A percentile compares a stretch with the other conserved stretches of the same genome.
These are phyloP conservation scores for Zygoascus bituminiphila DNA, from an alignment of 805 yeast genomes.

Conservation along the genomic window DNA sequence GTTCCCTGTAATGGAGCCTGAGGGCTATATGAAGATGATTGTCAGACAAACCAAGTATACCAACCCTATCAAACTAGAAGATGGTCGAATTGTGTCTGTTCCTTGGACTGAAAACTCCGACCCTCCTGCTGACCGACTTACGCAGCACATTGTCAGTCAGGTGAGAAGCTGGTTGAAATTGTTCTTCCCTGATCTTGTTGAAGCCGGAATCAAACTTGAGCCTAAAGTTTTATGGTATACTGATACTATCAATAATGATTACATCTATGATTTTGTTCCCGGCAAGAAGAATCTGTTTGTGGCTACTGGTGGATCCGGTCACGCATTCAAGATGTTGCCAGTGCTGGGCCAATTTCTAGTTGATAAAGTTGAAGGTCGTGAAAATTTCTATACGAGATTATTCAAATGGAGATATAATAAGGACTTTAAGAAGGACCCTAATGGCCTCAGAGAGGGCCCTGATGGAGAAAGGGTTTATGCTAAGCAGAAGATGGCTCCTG, in stretches of 20 bases:
- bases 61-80: conserved; percentile 2
- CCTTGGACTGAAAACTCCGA: conserved; percentile 5
- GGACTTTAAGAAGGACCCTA: conserved; percentile 4
- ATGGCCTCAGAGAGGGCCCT: conserved; percentile 2
- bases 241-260: conserved; percentile 7
- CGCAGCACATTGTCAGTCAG: conserved; percentile 3
- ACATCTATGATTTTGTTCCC: conserved; percentile 8
- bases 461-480: conserved; percentile 1
- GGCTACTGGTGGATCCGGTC: conserved; percentile 34
- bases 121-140: conserved; percentile 1
- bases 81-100: conserved; percentile 3
- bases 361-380: conserved; percentile 5
- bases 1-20: conserved; percentile 7
- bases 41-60: conserved; percentile 6
- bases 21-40: conserved; percentile 6
- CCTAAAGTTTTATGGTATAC: conserved; percentile 6
- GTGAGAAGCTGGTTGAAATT: background rate
- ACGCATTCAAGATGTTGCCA: conserved; percentile 34
- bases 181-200: conserved; percentile 7
- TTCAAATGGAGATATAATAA: conserved; percentile 4
- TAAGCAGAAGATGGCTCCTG: background rate
- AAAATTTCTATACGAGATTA: background rate
- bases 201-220: conserved; percentile 1
- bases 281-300: conserved; percentile 22
- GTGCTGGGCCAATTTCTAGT: conserved; percentile 28